Evolutionary conservation across 2,329 filamentous ascomycete species (phyloP), one percentile per base, ranked within the genome.

Genomic region (Beauveria pseudobassiana): DNA sequence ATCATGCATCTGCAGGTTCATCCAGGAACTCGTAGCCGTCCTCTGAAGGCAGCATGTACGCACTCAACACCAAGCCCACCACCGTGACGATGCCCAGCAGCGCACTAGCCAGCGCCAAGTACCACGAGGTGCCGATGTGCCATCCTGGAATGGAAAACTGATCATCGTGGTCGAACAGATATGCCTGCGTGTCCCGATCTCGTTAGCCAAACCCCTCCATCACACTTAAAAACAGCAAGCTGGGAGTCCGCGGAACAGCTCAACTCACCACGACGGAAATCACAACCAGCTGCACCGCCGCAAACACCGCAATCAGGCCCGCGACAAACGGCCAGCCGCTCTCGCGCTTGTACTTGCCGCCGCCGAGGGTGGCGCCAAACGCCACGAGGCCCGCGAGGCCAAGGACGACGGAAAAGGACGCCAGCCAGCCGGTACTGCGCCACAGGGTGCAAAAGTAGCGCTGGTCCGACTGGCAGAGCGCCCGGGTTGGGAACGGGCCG

Each of bases 381-480:
- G 87, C 85, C 30, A 96, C 87, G n/a, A 96, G 75, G 7, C 87
- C 87, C 61, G 89, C 91, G 46, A 95, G 82, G 74, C 96, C 88
- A 45, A 95, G 73, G n/a, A 96, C 86, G 43, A 91, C 84, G 8
- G 89, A 84, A 68, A 97, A 90, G 58, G 87, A 90, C 78, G 96
- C 91, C 65, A 96, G 76, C 75, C 97, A 98, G 26, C 90, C 92
- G 42, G 91, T 87, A 28, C 87, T 91, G 63, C 90, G 84, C 93
- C 93, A 99, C 82, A 96, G 89, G 68, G 87, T 89, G 79, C 95
- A 98, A 76, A 98, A 97, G 69, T 87, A 85, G 57, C 85, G 82
- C 67, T 87, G 83, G 28, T 68, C 72, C 42, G 69, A 67, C 26
- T 71, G 68, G 62, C 75, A 77, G 26, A 75, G 63, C 38, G 73